Evolutionary conservation across 2,329 filamentous ascomycete genomes (phyloP), one percentile per base, ranked within the genome.

Genomic region (Trichophyton benhamiae): DNA sequence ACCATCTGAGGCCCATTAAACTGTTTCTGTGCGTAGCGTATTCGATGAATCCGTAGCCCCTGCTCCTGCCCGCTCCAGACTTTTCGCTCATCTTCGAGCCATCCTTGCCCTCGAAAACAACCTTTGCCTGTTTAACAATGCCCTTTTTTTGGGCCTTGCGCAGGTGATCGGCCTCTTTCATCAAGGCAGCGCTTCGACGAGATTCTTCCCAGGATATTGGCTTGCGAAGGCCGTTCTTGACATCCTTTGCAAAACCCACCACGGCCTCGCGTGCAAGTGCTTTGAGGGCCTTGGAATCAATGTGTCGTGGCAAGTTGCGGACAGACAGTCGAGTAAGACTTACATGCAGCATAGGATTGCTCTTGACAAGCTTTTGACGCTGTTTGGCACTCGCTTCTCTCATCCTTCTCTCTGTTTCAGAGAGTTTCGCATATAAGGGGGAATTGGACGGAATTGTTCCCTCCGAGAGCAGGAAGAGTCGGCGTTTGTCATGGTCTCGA

Each of bases 1-100:
- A 80, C 85, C 90, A 97, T 55, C 94, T 82, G 65, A 99, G 79
- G 25, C 90, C 94, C 89, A 97, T 97, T 44, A 99, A 80, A 13
- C 94, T 94, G 80, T 87, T 92, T 58, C 94, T 87, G 71, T 99
- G 94, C 33, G 89, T 94, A 66, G 86, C 88, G 75, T 96, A 99
- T 76, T 99, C 94, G 67, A 99, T 88, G 78, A 99, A 99, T 11
- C 95, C 94, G 72, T 99, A 99, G 3, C 94, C 94, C 72, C 92
- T 84, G 72, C 88, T 94, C 71, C 88, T 83, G 55, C 91, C 91
- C 5, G 85, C 90, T 6, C 88, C 90, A 58, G 80, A 84, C 49
- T 83, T 80, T 75, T 95, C 91, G 7, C 81, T 76, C 13, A 96
- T 84, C 77, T 96, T 97, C 69, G 84, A 84, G 53, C 94, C 94